Evolutionary conservation across 495 filamentous ascomycete species (phyloP), one percentile per base, ranked within the genome.

Genomic region (Aspergillus mulundensis): DNA sequence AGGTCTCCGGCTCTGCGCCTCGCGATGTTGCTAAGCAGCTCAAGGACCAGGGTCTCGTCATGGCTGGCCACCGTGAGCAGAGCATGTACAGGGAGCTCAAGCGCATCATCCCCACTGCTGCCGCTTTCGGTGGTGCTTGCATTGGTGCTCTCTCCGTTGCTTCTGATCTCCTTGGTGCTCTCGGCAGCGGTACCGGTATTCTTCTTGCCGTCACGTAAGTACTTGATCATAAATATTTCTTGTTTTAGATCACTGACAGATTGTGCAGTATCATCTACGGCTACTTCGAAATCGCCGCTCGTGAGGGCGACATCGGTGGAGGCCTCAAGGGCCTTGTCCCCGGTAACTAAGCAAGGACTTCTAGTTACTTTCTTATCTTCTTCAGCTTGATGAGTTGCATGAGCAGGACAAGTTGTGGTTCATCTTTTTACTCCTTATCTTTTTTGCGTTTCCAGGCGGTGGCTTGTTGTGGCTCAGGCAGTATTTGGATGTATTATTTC

Each of bases 61-160:
- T 99, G 95, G 94, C 95, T 64, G 95, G 95, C 60, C 95, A 99
- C 77, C 86, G 95, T 77, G 95, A 99, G 76, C 91, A 97, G 82
- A 95, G 89, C 82, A 97, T 97, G 95, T 99, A 99, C 84, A 95
- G 94, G 84, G 95, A 99, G 71, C 82, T 99, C 53, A 99, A 99
- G 87, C 85, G 95, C 63, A 91, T 99, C 63, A 99, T 99, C 58
- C 95, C 95, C 56, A 96, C 93, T 42, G 95, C 95, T 52, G 95
- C 95, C 59, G 94, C 95, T 57, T 99, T 99, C 64, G 95, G 95
- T 75, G 95, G 95, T 78, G 95, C 95, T 58, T 97, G 92, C 81
- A 99, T 99, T 82, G 95, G 95, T 74, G 95, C 88, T 63, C 83
- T 99, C 34, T 96, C 91, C 30, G 91, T 99, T 67, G 86, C 87